Base-by-base conservation (phyloP, 352 stramenopile species). In the Phytophthora syringae region DNA sequence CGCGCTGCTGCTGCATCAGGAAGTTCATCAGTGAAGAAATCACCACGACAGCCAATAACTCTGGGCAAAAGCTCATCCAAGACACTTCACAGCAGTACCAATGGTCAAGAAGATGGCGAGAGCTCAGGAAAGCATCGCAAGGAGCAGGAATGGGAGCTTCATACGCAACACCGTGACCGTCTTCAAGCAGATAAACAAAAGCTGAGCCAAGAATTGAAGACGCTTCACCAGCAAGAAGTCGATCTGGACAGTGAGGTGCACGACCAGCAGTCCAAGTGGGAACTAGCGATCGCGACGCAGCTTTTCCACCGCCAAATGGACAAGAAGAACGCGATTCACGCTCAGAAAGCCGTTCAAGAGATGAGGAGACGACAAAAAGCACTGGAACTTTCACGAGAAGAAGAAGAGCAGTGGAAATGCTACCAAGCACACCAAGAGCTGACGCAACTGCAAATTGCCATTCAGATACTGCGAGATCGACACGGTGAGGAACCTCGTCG, bases 361-460 rank as follows among this genome's bases (percentile, higher is more conserved):
- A 86, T 87, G 73, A 74, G 74, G 44, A 60, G 44, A 9, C 81
- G 75, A 53, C 65, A 70, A 13, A 69, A 72, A 39, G 32, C 40
- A 1, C 63, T 84, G 43, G 79, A 89, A 18, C 52, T 90, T 13
- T 79, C 80, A 2, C 52, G 24, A 0, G 77, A 89, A 52, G 79
- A 90, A 34, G 80, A 91, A 52, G 74, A 89, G 47, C 80, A 86
- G 13, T 88, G 74, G 71, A 56, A 55, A 21, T 71, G 85, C 6
- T 84, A 77, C 30, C 67, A 88, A 50, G 77, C 74, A 0, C 76
- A 91, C 15, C 61, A 88, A 51, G 76, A 91, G 67, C 72, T 91
- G 24, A 74, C 45, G 20, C 78, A 89, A 36, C 60, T 91, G 24
- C 80, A 88, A 64, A 79, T 90, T 57, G 66, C 73, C 0, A 57